phyloP scores from a whole-genome alignment of 2,329 filamentous ascomycete genomes.

The Aspergillus sclerotialis region DNA sequence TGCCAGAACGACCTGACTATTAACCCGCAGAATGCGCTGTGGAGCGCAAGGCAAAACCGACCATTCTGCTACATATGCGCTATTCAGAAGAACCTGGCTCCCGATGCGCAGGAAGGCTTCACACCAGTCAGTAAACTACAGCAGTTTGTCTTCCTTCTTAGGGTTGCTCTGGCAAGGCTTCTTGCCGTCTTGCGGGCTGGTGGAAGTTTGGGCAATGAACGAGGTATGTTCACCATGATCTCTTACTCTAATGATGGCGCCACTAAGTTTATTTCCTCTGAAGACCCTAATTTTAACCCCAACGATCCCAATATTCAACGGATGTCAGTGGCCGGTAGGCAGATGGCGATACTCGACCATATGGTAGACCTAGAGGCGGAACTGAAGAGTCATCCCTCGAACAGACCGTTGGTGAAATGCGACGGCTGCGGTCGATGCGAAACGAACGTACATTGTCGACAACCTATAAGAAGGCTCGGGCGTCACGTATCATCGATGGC shows the following conservation, averaged over 20 bases:
- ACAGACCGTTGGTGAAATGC: conserved; percentile 92
- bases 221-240: conserved; percentile 40
- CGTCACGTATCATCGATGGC: conserved; percentile 87
- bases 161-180: conserved; percentile 83
- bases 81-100: conserved; percentile 40
- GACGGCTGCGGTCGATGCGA: conserved; percentile 81
- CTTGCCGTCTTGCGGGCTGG: conserved; percentile 79
- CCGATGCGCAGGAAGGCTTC: conserved; percentile 57
- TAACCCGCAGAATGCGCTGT: conserved; percentile 61
- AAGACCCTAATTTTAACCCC: conserved; percentile 62
- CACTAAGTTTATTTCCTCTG: conserved; percentile 30
- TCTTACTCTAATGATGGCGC: conserved; percentile 8
- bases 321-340: no score
- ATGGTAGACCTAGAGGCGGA: conserved; percentile 54
- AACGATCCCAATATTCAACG: conserved; percentile 62
- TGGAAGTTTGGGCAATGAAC: conserved; percentile 69
- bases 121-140: conserved; percentile 75
- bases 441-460: conserved; percentile 92
- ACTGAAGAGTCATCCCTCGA: conserved; percentile 72
- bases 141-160: conserved; percentile 88
- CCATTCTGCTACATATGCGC: conserved; percentile 66
- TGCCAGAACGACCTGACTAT: conserved; percentile 69
- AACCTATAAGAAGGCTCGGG: conserved; percentile 81
- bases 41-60: conserved; percentile 60
- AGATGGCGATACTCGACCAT: no score